Conservation (phyloP, 768 basidiomycete species). For the Lentinula guzmanii region DNA sequence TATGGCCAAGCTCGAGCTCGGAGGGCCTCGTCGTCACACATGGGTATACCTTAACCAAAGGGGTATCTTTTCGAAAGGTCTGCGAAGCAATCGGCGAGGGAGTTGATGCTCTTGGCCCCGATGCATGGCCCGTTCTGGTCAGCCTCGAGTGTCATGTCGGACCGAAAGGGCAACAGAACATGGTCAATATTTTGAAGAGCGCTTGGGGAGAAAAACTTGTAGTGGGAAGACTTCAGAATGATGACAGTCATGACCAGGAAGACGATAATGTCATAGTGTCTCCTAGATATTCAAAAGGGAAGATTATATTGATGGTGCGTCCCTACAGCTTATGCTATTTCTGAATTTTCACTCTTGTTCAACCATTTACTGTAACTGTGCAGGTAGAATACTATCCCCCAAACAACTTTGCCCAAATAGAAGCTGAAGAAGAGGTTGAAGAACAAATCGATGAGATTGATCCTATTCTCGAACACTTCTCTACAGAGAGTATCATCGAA, state of each 20-base stretch:
- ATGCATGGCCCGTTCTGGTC: constrained; percentile 52
- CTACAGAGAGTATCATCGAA: neutral
- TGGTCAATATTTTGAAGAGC: constrained; percentile 46
- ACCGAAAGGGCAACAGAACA: constrained; percentile 39
- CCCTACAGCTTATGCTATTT: neutral
- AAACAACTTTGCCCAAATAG: constrained; percentile 9
- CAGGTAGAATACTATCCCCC: constrained; percentile 54
- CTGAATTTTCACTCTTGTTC: neutral
- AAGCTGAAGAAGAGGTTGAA: constrained; percentile 18
- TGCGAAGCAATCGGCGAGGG: constrained; percentile 40
- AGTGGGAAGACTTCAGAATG: constrained; percentile 20
- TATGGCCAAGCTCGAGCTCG: constrained; percentile 43
- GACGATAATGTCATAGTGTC: constrained; percentile 30
- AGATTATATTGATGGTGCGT: constrained; percentile 54
- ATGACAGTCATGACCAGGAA: neutral
- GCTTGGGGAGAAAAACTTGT: constrained; percentile 51
- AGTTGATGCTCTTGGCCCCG: constrained; percentile 26
- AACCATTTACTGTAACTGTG: neutral
- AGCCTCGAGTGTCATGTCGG: constrained; percentile 61
- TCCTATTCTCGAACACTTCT: neutral
- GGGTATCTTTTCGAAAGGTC: constrained; percentile 45
- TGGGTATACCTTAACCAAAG: constrained; percentile 51
- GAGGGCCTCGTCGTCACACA: constrained; percentile 55
- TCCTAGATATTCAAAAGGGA: constrained; percentile 43
- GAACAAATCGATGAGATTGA: constrained; percentile 13